Percentiles rank a stretch among this genome's conserved stretches.
Evolutionary conservation across 768 basidiomycete species (phyloP).

Genomic region (Russula olivacea): DNA sequence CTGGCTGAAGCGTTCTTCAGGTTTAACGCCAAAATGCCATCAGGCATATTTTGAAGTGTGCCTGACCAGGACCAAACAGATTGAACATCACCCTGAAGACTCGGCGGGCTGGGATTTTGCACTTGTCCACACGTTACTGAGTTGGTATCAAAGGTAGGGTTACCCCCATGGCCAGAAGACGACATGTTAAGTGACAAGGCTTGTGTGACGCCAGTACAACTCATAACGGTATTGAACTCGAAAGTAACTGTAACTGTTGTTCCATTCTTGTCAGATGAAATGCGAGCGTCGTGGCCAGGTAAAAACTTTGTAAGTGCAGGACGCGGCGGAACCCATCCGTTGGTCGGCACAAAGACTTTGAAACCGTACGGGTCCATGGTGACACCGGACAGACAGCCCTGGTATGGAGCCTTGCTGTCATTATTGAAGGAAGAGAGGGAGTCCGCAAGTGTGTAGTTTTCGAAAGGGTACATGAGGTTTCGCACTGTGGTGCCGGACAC

Average conservation of each 20-base stretch:
- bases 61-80: conserved; percentile 71
- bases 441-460: conserved; percentile 60
- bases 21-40: conserved; percentile 74
- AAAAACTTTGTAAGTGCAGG: conserved; percentile 73
- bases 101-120: conserved; percentile 42
- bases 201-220: conserved; percentile 59
- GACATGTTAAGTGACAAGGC: conserved; percentile 64
- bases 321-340: conserved; percentile 61
- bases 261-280: conserved; percentile 44
- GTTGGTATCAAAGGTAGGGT: conserved; percentile 47
- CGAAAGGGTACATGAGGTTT: conserved; percentile 82
- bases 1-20: conserved; percentile 50
- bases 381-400: conserved; percentile 65
- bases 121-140: conserved; percentile 45
- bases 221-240: conserved; percentile 77
- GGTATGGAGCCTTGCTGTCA: conserved; percentile 54
- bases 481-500: conserved; percentile 50
- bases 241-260: conserved; percentile 58
- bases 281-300: conserved; percentile 83
- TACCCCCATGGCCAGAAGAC: conserved; percentile 54
- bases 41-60: conserved; percentile 67
- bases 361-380: conserved; percentile 71
- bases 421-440: conserved; percentile 61
- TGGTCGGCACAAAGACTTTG: conserved; percentile 69
- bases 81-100: conserved; percentile 47